phyloP scores from a whole-genome alignment of 2,329 filamentous ascomycete genomes.

The Acrocalymma vagum region DNA sequence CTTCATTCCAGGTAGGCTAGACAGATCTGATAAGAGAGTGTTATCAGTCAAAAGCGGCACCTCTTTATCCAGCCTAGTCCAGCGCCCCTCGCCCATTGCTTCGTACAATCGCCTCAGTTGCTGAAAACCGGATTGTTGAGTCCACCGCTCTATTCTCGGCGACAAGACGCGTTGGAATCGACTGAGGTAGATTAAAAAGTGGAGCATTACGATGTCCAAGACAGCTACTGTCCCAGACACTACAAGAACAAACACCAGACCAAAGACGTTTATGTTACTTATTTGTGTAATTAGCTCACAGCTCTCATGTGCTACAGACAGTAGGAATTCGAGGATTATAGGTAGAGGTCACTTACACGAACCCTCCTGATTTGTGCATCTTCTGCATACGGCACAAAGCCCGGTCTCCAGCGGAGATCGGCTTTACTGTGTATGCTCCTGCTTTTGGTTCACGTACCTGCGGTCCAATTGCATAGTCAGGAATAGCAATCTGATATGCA shows the following conservation, averaged over 20 bases:
- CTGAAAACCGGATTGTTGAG: slow-evolving; percentile 34
- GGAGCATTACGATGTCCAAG: slow-evolving; percentile 21
- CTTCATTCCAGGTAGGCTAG: no score
- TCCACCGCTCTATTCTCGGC: slow-evolving; percentile 32
- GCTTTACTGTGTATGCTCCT: background rate
- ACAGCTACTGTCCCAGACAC: slow-evolving; percentile 19
- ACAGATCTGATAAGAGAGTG: no score
- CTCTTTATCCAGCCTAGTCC: slow-evolving; percentile 24
- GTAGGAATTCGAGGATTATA: background rate
- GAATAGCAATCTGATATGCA: slow-evolving; percentile 15
- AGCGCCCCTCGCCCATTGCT: slow-evolving; percentile 17
- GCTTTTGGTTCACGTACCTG: slow-evolving; percentile 5
- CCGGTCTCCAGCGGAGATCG: slow-evolving; percentile 16
- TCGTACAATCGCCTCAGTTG: slow-evolving; percentile 33
- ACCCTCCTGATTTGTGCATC: slow-evolving; percentile 27
- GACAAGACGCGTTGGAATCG: slow-evolving; percentile 22
- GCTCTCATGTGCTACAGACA: no score
- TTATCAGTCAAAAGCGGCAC: no score
- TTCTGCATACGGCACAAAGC: slow-evolving; percentile 19
- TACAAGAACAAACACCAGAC: slow-evolving; percentile 21
- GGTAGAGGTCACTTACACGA: slow-evolving; percentile 20
- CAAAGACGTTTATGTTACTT: slow-evolving; percentile 35
- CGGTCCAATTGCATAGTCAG: slow-evolving; percentile 22
- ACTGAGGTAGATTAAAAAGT: slow-evolving; percentile 24
- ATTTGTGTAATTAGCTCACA: slow-evolving; percentile 2